phyloP scores from a whole-genome alignment of 2,329 filamentous ascomycete species.

The Cordyceps pruinosa region DNA sequence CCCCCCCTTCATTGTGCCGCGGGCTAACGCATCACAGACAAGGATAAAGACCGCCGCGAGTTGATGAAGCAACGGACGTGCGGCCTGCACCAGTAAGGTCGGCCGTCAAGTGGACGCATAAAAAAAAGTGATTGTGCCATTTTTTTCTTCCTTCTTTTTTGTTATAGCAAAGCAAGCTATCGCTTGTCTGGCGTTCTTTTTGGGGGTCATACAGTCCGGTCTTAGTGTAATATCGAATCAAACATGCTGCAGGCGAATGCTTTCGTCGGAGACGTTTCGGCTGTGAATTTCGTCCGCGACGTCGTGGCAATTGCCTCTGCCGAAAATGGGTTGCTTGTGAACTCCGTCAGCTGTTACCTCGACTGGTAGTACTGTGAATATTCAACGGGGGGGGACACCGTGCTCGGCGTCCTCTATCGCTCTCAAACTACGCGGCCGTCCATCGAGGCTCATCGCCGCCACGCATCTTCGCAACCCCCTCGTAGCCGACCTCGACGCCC shows the following conservation, averaged over 20 bases:
- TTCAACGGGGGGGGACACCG: neutral
- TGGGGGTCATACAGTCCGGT: neutral
- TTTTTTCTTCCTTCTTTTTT: neutral
- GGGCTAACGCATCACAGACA: conserved; percentile 44
- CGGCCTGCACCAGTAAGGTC: conserved; percentile 34
- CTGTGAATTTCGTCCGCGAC: neutral
- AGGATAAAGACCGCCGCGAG: conserved; percentile 60
- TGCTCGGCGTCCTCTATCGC: neutral
- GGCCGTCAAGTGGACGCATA: neutral
- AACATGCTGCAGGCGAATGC: neutral
- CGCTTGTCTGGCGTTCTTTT: conserved; percentile 2
- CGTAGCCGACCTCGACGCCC: conserved; percentile 40
- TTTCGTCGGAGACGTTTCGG: neutral
- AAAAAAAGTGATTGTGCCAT: neutral
- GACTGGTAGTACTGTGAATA: neutral
- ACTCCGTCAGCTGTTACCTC: too few species aligned
- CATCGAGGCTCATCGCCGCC: conserved; percentile 40
- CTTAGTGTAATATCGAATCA: conserved; percentile 3
- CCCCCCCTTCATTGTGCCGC: neutral
- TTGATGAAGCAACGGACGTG: conserved; percentile 58
- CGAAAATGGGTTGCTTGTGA: too few species aligned
- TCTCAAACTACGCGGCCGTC: conserved; percentile 13
- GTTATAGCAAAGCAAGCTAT: neutral
- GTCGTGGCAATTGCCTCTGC: too few species aligned
- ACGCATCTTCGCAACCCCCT: conserved; percentile 42